Evolutionary conservation across 306 rosid species (phyloP).

Genomic region (Sicyos baderoa): DNA sequence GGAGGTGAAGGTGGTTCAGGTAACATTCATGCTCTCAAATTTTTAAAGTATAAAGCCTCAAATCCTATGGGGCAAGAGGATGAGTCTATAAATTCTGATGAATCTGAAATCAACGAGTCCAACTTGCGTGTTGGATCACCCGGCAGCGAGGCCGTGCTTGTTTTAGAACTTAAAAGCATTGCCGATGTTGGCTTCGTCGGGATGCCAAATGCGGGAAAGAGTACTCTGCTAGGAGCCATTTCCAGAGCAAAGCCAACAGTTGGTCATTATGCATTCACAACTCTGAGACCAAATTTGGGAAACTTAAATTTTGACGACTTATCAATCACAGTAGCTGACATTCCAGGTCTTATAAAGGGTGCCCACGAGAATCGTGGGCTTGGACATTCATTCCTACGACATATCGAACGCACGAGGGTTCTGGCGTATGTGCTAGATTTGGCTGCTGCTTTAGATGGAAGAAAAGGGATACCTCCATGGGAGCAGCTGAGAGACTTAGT

Average conservation of each 20-base stretch:
- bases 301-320: constrained; percentile 75
- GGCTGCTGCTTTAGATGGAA: constrained; percentile 69
- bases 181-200: constrained; percentile 94
- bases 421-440: constrained; percentile 78
- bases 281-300: constrained; percentile 84
- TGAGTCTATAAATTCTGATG: constrained; percentile 20
- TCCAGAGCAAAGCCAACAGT: constrained; percentile 73
- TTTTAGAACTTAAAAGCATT: constrained; percentile 82
- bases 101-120: constrained; percentile 32
- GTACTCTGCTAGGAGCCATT: constrained; percentile 83
- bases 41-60: constrained; percentile 31
- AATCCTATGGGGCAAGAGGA: constrained; percentile 22
- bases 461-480: constrained; percentile 83
- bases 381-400: constrained; percentile 85
- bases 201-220: constrained; percentile 98
- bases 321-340: constrained; percentile 76
- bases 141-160: constrained; percentile 60
- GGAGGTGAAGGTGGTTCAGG: constrained; percentile 88
- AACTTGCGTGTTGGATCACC: constrained; percentile 40
- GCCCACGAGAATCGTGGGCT: constrained; percentile 84
- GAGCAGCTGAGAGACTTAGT: constrained; percentile 70
- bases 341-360: constrained; percentile 92
- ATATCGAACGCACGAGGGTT: constrained; percentile 86
- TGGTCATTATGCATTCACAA: constrained; percentile 88
- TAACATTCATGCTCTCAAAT: constrained; percentile 34